Conservation (phyloP, 352 stramenopile species). For the Phytophthora tentaculata region DNA sequence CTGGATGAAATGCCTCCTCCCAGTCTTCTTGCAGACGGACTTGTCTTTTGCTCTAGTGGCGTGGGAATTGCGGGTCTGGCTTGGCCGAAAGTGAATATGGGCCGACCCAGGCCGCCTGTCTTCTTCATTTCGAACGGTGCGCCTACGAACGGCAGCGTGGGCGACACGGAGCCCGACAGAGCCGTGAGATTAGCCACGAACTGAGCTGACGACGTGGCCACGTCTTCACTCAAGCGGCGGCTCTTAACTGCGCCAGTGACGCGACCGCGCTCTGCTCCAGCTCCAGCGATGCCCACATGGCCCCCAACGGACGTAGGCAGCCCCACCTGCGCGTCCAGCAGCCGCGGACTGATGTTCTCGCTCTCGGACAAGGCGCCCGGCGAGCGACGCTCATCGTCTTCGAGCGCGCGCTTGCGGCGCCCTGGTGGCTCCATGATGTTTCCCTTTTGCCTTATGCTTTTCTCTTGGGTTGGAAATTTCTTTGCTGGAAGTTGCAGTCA, state of each 20-base stretch:
- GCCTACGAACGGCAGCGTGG: conserved; percentile 10
- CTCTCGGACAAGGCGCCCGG: conserved; percentile 13
- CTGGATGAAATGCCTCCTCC: conserved; percentile 12
- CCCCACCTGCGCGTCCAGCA: conserved; percentile 26
- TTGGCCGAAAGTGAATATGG: conserved; percentile 26
- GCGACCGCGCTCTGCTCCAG: conserved; percentile 11
- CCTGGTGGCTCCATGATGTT: conserved; percentile 33
- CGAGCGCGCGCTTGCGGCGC: conserved; percentile 46
- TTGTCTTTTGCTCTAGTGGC: conserved; percentile 27
- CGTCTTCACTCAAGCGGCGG: conserved; percentile 26
- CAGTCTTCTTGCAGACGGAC: conserved; percentile 23
- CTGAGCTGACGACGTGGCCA: conserved; percentile 10
- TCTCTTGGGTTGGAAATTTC: conserved; percentile 10
- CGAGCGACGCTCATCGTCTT: conserved; percentile 12
- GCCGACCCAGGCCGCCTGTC: neutral
- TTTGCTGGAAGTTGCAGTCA: conserved; percentile 11
- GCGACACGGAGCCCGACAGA: conserved; percentile 12
- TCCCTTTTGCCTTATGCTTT: conserved; percentile 12
- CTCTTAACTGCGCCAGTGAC: conserved; percentile 37
- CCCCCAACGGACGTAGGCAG: neutral
- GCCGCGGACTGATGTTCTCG: conserved; percentile 30
- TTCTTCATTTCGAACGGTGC: conserved; percentile 32
- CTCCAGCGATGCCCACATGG: conserved; percentile 6
- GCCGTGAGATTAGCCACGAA: conserved; percentile 23
- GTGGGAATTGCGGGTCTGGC: conserved; percentile 9